Evolutionary conservation across 2,329 filamentous ascomycete genomes (phyloP).

Genomic region (Fusarium sp.): DNA sequence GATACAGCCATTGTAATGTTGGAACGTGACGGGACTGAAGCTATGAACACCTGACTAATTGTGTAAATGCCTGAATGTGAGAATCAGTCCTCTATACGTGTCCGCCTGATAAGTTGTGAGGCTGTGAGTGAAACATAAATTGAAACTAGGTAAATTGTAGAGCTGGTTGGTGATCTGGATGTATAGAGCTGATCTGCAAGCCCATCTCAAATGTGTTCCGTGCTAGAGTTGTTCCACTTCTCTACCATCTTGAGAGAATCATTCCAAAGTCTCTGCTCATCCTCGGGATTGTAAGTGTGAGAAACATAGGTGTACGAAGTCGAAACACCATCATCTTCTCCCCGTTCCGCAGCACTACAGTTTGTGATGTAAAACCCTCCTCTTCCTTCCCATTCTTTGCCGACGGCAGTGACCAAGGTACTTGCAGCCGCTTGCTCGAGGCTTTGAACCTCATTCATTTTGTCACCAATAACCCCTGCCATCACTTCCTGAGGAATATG

Average conservation of each 20-base stretch:
- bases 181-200: background rate
- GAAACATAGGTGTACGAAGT: background rate
- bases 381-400: background rate
- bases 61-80: background rate
- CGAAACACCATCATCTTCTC: background rate
- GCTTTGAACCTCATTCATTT: background rate
- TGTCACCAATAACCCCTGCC: background rate
- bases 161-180: background rate
- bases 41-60: background rate
- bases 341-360: background rate
- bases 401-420: background rate
- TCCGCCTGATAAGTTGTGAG: too few species aligned
- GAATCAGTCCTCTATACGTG: background rate
- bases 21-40: background rate
- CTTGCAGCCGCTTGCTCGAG: background rate
- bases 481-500: conserved; percentile 5
- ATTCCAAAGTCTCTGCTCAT: background rate
- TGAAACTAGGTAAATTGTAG: background rate
- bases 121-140: too few species aligned
- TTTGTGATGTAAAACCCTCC: background rate
- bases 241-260: background rate
- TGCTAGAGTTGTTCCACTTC: background rate
- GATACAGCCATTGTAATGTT: too few species aligned
- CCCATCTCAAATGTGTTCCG: background rate
- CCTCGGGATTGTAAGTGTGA: background rate